A percentile compares a stretch with the other conserved stretches of the same genome.
These are phyloP conservation scores for Cymbopogon citratus DNA, from an alignment of 176 grass and related monocot genomes.

Conservation along the genomic window DNA sequence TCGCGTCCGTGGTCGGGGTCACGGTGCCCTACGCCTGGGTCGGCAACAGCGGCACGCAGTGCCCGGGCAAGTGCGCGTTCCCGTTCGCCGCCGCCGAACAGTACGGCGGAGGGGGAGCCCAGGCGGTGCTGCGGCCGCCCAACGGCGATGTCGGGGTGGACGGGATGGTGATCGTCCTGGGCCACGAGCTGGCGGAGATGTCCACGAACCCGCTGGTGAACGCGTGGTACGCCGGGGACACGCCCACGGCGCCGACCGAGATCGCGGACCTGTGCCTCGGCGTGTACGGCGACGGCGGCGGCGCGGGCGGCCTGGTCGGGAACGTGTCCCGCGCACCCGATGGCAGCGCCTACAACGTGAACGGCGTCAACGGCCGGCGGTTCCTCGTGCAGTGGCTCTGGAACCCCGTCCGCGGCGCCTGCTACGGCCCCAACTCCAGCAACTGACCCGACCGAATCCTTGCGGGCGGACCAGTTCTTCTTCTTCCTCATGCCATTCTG, in stretches of 20 bases:
- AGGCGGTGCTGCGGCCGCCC: conserved; percentile 49
- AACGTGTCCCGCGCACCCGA: conserved; percentile 46
- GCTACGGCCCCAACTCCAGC: conserved; percentile 72
- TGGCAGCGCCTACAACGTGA: conserved; percentile 62
- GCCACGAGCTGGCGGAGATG: conserved; percentile 77
- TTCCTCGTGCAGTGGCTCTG: conserved; percentile 94
- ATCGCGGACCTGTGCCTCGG: conserved; percentile 84
- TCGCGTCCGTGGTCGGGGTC: conserved; percentile 58
- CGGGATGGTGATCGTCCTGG: conserved; percentile 82
- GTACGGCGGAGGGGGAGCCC: background rate
- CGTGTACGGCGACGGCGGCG: conserved; percentile 68
- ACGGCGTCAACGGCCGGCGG: conserved; percentile 65
- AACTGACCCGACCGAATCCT: background rate
- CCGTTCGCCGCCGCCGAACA: conserved; percentile 56
- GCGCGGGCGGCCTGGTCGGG: conserved; percentile 56
- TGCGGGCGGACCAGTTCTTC: background rate
- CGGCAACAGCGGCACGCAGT: conserved; percentile 71
- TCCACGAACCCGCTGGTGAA: conserved; percentile 64
- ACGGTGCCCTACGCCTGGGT: conserved; percentile 89
- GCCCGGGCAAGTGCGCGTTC: conserved; percentile 69
- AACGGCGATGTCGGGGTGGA: conserved; percentile 69
- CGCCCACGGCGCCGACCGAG: conserved; percentile 77
- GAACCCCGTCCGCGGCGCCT: conserved; percentile 48
- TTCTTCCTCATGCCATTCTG: background rate
- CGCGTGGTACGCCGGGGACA: conserved; percentile 86